Percentiles rank a stretch among this genome's conserved stretches.
These are phyloP conservation scores for Dendrothele bispora DNA, from an alignment of 768 basidiomycete genomes.

Conservation along the genomic window DNA sequence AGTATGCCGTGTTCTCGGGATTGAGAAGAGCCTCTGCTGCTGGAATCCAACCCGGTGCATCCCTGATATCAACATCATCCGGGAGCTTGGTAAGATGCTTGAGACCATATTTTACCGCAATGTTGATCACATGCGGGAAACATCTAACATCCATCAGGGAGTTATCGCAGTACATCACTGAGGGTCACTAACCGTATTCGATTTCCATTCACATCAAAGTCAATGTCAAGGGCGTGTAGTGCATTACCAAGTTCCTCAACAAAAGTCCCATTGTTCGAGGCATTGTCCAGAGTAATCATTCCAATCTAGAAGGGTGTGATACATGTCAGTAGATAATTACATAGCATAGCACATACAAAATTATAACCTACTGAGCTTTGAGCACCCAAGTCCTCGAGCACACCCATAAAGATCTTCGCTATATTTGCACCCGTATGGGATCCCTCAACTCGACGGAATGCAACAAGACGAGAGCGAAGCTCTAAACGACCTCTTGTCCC, in stretches of 20 bases:
- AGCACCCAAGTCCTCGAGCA: conserved; percentile 11
- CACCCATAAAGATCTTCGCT: conserved; percentile 11
- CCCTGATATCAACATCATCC: no score
- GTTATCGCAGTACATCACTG: background rate
- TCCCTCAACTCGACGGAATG: conserved; percentile 14
- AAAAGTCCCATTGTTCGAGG: conserved; percentile 22
- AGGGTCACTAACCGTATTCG: conserved; percentile 11
- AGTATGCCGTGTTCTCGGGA: no score
- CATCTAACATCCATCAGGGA: background rate
- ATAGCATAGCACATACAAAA: no score
- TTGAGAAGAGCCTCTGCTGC: no score
- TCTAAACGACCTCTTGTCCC: conserved; percentile 11
- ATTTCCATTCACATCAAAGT: conserved; percentile 15
- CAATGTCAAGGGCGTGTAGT: conserved; percentile 6
- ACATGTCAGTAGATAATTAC: background rate
- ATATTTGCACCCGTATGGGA: conserved; percentile 12
- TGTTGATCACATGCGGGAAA: background rate
- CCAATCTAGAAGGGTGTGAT: conserved; percentile 13
- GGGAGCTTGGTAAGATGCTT: no score
- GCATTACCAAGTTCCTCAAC: conserved; percentile 15
- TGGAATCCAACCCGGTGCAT: no score
- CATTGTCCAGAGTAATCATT: conserved; percentile 27
- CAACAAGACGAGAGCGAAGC: conserved; percentile 14
- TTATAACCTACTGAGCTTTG: conserved; percentile 7
- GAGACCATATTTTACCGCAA: no score